A percentile compares a stretch with the other conserved stretches of the same genome.
Conservation (phyloP, 2,329 filamentous ascomycete genomes). For the Mollisiaceae sp. region DNA sequence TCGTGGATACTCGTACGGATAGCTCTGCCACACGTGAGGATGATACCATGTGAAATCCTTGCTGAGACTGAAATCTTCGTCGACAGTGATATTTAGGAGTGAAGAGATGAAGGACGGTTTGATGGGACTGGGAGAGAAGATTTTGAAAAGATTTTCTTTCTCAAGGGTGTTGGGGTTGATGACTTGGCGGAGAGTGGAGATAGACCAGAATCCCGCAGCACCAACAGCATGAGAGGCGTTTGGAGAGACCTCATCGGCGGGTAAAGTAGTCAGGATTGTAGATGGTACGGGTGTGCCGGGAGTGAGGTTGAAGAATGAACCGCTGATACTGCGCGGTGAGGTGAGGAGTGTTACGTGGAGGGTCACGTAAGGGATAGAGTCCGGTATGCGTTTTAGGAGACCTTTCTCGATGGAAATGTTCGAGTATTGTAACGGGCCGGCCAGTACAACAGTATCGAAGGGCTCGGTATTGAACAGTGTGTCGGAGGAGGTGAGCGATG, state of each 20-base stretch:
- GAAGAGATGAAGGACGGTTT: conserved; percentile 58
- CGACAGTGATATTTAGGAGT: conserved; percentile 50
- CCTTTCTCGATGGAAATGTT: conserved; percentile 66
- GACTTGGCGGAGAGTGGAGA: conserved; percentile 73
- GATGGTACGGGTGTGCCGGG: conserved; percentile 66
- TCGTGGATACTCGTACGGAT: conserved; percentile 83
- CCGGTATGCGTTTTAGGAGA: conserved; percentile 73
- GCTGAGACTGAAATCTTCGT: background rate
- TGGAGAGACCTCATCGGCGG: conserved; percentile 53
- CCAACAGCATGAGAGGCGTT: conserved; percentile 63
- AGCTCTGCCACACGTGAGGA: conserved; percentile 79
- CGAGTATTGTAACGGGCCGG: conserved; percentile 82
- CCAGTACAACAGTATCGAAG: conserved; percentile 84
- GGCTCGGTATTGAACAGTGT: conserved; percentile 29
- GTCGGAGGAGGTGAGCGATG: conserved; percentile 12
- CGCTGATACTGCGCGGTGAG: conserved; percentile 73
- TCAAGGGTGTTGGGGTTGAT: conserved; percentile 62
- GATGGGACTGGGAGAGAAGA: conserved; percentile 63
- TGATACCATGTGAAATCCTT: conserved; percentile 74
- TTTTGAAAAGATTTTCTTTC: conserved; percentile 67
- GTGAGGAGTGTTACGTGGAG: conserved; percentile 91
- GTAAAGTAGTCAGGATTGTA: conserved; percentile 81
- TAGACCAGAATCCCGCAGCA: conserved; percentile 80
- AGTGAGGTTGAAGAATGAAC: conserved; percentile 72
- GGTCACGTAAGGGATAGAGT: conserved; percentile 81